Evolutionary conservation across 345 rosid species (phyloP).

Genomic region (Jatropha curcas): DNA sequence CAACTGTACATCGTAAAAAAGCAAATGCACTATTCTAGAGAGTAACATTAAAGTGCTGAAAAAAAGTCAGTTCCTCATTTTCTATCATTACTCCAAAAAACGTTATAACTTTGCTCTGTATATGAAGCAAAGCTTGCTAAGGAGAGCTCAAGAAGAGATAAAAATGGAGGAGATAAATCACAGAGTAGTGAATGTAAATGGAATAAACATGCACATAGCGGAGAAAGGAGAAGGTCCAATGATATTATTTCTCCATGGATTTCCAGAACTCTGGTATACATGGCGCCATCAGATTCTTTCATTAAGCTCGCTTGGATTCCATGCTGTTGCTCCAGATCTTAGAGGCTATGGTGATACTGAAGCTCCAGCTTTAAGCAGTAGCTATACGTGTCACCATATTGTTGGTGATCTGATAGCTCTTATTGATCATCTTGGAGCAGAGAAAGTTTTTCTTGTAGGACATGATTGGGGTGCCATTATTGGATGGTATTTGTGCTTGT

Average conservation of each 20-base stretch:
- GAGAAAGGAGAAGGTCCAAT: slow-evolving; percentile 63
- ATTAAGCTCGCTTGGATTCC: slow-evolving; percentile 59
- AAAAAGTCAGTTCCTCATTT: background rate
- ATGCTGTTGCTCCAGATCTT: slow-evolving; percentile 76
- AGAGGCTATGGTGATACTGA: slow-evolving; percentile 76
- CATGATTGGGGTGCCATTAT: slow-evolving; percentile 84
- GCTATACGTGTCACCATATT: slow-evolving; percentile 57
- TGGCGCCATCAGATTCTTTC: slow-evolving; percentile 82
- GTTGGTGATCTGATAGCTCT: slow-evolving; percentile 67
- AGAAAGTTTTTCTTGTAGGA: slow-evolving; percentile 59
- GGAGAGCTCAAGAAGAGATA: too few species aligned
- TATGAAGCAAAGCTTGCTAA: too few species aligned
- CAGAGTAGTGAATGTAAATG: slow-evolving; percentile 52
- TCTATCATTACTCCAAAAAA: background rate
- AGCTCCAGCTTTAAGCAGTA: slow-evolving; percentile 39
- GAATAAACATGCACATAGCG: slow-evolving; percentile 74
- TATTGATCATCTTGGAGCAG: slow-evolving; percentile 54
- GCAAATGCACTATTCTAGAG: too few species aligned
- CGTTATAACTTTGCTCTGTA: too few species aligned
- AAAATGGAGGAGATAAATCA: slow-evolving; percentile 59
- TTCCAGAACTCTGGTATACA: slow-evolving; percentile 83
- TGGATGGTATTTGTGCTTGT: slow-evolving; percentile 76
- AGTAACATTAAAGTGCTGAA: background rate
- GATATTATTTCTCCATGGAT: slow-evolving; percentile 76
- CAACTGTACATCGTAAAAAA: background rate